Evolutionary conservation across 148 eudicot species (phyloP).

Genomic region (Rhododendron henanense): DNA sequence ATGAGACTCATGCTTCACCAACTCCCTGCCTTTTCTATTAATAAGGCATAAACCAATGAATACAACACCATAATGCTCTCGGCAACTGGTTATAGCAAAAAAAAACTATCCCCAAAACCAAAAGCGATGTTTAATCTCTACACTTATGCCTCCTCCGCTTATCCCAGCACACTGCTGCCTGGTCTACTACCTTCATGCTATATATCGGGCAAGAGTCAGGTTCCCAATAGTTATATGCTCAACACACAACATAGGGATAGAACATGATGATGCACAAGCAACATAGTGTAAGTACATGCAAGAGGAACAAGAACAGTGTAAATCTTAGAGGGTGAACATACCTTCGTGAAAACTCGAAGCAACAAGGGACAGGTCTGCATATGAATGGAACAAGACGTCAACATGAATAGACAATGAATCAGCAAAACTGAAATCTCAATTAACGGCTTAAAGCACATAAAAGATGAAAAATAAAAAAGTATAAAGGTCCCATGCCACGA

Average conservation of each 20-base stretch:
- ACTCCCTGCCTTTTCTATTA: not conserved
- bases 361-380: constrained; percentile 51
- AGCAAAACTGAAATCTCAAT: not conserved
- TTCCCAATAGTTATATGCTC: not conserved
- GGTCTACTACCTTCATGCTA: not conserved
- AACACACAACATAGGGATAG: not conserved
- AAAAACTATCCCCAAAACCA: not conserved
- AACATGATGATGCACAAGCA: not conserved
- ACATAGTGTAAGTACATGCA: not conserved
- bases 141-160: too few relatives aligned
- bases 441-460: not conserved
- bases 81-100: not conserved
- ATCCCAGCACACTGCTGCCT: not conserved
- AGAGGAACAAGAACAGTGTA: not conserved
- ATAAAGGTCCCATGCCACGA: not conserved
- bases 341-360: constrained; percentile 57
- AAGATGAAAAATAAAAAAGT: not conserved
- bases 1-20: not conserved
- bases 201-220: not conserved
- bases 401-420: not conserved
- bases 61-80: not conserved
- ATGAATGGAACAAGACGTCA: constrained; percentile 6
- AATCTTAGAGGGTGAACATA: not conserved
- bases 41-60: not conserved
- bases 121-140: not conserved